phyloP scores from a whole-genome alignment of 306 rosid genomes.

The Alnus rubra region DNA sequence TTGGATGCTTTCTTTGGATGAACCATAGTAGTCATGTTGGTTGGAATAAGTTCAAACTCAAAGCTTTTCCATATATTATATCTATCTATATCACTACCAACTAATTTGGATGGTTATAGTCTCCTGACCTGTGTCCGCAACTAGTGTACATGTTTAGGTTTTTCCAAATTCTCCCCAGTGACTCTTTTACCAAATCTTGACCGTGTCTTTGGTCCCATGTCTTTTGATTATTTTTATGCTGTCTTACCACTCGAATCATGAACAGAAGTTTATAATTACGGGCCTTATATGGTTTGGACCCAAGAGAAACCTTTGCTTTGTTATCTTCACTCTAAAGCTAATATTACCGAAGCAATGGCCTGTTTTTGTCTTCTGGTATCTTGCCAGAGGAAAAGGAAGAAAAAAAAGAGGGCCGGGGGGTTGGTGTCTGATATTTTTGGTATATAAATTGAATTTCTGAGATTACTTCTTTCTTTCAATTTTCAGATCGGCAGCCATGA shows the following conservation, averaged over 20 bases:
- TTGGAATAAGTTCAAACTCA: background rate
- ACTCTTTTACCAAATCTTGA: background rate
- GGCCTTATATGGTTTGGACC: background rate
- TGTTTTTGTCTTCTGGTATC: background rate
- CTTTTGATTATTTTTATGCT: background rate
- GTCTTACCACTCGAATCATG: background rate
- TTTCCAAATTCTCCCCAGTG: background rate
- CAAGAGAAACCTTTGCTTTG: background rate
- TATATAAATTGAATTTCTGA: background rate
- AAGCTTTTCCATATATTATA: background rate
- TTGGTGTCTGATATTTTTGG: background rate
- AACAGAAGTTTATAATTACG: background rate
- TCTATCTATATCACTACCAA: background rate
- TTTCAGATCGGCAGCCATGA: constrained; percentile 26
- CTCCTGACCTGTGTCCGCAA: background rate
- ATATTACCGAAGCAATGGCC: background rate
- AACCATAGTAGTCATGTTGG: background rate
- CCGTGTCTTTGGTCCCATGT: background rate
- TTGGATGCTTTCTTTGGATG: constrained; percentile 5
- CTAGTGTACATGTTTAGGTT: background rate
- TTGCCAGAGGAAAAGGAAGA: background rate
- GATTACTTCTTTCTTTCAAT: background rate
- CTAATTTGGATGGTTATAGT: background rate
- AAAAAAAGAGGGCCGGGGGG: background rate
- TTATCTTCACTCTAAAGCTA: background rate